Evolutionary conservation across 371 early-diverging fungal genomes (phyloP).

Genomic region (Mortierella sp.): DNA sequence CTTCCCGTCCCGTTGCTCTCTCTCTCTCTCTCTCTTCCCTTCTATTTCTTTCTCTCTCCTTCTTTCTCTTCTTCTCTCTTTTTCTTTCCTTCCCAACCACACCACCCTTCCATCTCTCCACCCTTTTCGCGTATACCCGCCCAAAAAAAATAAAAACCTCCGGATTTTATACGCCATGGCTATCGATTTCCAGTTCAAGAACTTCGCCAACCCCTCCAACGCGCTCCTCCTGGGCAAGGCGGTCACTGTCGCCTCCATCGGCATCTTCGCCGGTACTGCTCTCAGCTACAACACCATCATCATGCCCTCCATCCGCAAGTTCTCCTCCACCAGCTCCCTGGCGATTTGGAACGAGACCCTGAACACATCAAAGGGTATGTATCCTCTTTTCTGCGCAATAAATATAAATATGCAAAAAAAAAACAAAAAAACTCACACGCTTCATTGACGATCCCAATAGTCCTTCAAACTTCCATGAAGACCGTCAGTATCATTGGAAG

Average conservation of each 20-base stretch:
- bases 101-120: background rate
- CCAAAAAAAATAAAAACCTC: background rate
- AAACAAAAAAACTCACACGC: background rate
- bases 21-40: background rate
- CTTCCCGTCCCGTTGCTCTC: background rate
- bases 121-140: background rate
- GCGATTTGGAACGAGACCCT: slow-evolving; percentile 44
- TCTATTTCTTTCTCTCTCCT: background rate
- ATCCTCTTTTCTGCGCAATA: background rate
- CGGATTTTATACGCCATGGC: slow-evolving; percentile 18
- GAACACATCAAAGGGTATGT: slow-evolving; percentile 27
- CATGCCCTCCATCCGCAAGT: slow-evolving; percentile 54
- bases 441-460: slow-evolving; percentile 8
- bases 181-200: slow-evolving; percentile 31
- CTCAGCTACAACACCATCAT: slow-evolving; percentile 45
- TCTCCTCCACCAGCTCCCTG: slow-evolving; percentile 43
- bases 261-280: slow-evolving; percentile 47
- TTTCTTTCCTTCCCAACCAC: background rate
- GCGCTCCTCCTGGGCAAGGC: slow-evolving; percentile 45
- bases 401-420: background rate
- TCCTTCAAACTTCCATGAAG: slow-evolving; percentile 14
- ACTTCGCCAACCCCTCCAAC: slow-evolving; percentile 42
- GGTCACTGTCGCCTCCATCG: slow-evolving; percentile 41
- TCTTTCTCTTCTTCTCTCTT: slow-evolving; percentile 6
- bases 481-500: slow-evolving; percentile 16